Base-by-base conservation (phyloP, 208 protist species). In the Leishmania major region DNA sequence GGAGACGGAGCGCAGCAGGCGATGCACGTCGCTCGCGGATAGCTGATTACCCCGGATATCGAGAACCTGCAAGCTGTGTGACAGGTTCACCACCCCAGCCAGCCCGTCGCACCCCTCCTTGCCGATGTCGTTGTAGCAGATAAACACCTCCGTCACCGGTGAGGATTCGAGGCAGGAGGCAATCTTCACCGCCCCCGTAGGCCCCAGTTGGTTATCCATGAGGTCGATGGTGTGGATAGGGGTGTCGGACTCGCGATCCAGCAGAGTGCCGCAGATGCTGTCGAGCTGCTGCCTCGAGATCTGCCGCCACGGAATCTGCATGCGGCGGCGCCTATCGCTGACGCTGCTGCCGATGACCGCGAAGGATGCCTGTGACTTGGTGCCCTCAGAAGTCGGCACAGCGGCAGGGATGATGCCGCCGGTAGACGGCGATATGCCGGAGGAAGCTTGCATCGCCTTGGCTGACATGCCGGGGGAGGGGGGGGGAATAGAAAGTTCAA, bases 71-170 rank as follows among this genome's bases (percentile, higher is more conserved):
- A 98, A 71, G n/a, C 89, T 93, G 72, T 91, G 81, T 15, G 91
- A 96, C 3, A 95, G 77, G 71, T 90, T 96, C 51, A 97, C 89
- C 31, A 97, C 89, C 43, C 77, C 89, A 19, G 94, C 93, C n/a
- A 98, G 79, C 1, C 89, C 93, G 49, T 98, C 93, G 77, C 93
- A 96, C n/a, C 96, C 96, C 55, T 97, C 93, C 77, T 92, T 93
- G 40, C 94, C 96, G 82, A 98, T 96, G 84, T 96, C 88, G 79
- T 98, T 98, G 90, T 93, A 97, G 43, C 96, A 89, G 49, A 98
- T 79, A 13, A 95, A 70, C 28, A 96, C 84, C 75, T 97, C 89
- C 64, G 79, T 87, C 59, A 96, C 93, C 0, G 88, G 81, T 10
- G 94, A 92, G 1, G 86, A 90, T 76, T 97, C 91, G 22, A 96